These are phyloP conservation scores for Aspergillus biplanus DNA, from an alignment of 495 filamentous ascomycete species.

Conservation along the genomic window DNA sequence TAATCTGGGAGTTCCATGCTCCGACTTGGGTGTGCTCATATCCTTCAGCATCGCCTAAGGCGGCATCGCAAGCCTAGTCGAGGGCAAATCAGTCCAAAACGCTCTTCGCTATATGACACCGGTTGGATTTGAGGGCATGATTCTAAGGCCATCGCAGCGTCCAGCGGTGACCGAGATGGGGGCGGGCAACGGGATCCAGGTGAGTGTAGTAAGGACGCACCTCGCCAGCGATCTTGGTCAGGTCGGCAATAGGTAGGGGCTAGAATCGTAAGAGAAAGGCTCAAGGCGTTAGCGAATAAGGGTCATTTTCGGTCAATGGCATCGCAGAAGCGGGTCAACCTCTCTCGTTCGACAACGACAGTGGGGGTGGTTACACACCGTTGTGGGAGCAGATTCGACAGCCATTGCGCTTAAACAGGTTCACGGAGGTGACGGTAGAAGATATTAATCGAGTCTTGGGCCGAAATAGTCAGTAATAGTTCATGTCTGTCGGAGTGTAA, in stretches of 20 bases:
- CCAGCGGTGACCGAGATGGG: neutral
- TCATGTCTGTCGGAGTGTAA: slow-evolving; percentile 4
- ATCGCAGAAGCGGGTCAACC: neutral
- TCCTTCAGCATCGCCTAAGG: slow-evolving; percentile 67
- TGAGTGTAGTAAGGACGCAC: slow-evolving; percentile 52
- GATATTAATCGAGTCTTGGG: neutral
- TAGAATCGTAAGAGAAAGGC: slow-evolving; percentile 35
- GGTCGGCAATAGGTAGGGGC: slow-evolving; percentile 75
- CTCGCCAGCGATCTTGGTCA: slow-evolving; percentile 82
- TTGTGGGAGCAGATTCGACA: slow-evolving; percentile 36
- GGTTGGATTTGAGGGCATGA: neutral
- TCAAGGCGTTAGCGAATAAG: slow-evolving; percentile 21
- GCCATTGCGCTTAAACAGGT: slow-evolving; percentile 35
- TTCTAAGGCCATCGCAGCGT: too few relatives aligned
- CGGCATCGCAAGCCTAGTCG: slow-evolving; percentile 76
- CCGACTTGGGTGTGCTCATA: slow-evolving; percentile 84
- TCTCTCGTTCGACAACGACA: neutral
- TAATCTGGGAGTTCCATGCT: slow-evolving; percentile 88
- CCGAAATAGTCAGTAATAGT: slow-evolving; percentile 18
- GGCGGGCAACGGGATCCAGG: neutral
- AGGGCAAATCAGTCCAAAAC: slow-evolving; percentile 5
- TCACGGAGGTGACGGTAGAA: neutral
- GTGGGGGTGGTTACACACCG: slow-evolving; percentile 32
- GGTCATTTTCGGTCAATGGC: slow-evolving; percentile 11
- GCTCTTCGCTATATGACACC: neutral